Percentiles rank a stretch among this genome's conserved stretches.
These are phyloP conservation scores for Eutrema heterophyllum DNA, from an alignment of 345 rosid genomes.

Conservation along the genomic window DNA sequence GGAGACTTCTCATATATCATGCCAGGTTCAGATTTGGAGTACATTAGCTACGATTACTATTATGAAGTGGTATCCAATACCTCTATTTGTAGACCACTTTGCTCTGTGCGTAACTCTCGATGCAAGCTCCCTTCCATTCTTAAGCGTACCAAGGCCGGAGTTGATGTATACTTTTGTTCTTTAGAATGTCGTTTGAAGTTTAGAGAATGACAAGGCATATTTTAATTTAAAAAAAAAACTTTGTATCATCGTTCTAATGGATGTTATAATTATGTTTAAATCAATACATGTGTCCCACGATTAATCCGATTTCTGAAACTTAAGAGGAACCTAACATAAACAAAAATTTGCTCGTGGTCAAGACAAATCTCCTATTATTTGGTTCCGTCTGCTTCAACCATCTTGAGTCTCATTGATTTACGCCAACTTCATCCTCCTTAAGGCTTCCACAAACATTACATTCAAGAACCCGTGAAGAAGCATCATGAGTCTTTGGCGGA, in stretches of 20 bases:
- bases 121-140: not conserved
- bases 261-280: not conserved
- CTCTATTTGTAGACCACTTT: not conserved
- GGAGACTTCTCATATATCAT: not conserved
- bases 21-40: not conserved
- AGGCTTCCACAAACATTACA: too few species aligned
- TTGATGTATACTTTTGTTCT: not conserved
- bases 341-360: not conserved
- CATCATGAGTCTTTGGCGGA: too few species aligned
- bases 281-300: not conserved
- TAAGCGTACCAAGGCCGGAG: not conserved
- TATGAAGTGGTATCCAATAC: not conserved
- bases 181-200: not conserved
- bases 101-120: not conserved
- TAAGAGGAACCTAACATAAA: not conserved
- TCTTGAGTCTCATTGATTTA: slow-evolving; percentile 1
- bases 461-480: not conserved
- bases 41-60: too few species aligned
- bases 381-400: too few species aligned
- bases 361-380: not conserved
- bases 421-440: too few species aligned
- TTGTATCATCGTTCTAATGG: not conserved
- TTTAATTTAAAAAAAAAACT: not conserved
- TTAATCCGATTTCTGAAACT: too few species aligned
- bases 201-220: not conserved